Evolutionary conservation across 2,329 filamentous ascomycete species (phyloP).

Genomic region (Colletotrichum plurivorum): DNA sequence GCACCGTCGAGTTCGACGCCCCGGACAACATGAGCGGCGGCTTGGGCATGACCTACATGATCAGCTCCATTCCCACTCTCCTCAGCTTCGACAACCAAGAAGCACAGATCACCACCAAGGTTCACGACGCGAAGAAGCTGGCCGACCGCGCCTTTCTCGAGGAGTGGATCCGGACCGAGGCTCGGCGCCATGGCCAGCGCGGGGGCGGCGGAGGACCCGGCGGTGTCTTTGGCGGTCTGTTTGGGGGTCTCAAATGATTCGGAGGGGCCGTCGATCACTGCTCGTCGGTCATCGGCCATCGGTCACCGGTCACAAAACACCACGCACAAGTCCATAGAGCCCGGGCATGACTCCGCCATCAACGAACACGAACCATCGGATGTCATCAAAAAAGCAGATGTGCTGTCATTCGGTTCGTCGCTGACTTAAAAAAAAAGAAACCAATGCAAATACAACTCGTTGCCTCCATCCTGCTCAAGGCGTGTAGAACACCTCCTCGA

Average conservation of each 20-base stretch:
- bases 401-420: slow-evolving; percentile 30
- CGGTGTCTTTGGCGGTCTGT: slow-evolving; percentile 56
- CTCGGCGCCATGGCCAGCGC: slow-evolving; percentile 60
- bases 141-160: slow-evolving; percentile 64
- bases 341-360: not conserved
- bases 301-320: not conserved
- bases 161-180: slow-evolving; percentile 68
- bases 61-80: slow-evolving; percentile 70
- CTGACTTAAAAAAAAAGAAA: slow-evolving; percentile 15
- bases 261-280: not conserved
- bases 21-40: slow-evolving; percentile 67
- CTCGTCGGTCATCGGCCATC: not conserved
- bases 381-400: slow-evolving; percentile 19
- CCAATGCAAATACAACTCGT: slow-evolving; percentile 28
- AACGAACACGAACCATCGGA: not conserved
- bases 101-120: slow-evolving; percentile 62
- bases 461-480: slow-evolving; percentile 52
- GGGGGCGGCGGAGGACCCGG: slow-evolving; percentile 59
- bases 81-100: slow-evolving; percentile 71
- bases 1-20: slow-evolving; percentile 69
- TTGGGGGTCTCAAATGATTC: slow-evolving; percentile 49
- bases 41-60: slow-evolving; percentile 69
- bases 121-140: slow-evolving; percentile 64
- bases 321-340: not conserved
- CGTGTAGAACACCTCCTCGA: slow-evolving; percentile 79